Percentiles rank a stretch among this genome's conserved stretches.
phyloP scores from a whole-genome alignment of 768 basidiomycete species.

The Polyporus arcularius region DNA sequence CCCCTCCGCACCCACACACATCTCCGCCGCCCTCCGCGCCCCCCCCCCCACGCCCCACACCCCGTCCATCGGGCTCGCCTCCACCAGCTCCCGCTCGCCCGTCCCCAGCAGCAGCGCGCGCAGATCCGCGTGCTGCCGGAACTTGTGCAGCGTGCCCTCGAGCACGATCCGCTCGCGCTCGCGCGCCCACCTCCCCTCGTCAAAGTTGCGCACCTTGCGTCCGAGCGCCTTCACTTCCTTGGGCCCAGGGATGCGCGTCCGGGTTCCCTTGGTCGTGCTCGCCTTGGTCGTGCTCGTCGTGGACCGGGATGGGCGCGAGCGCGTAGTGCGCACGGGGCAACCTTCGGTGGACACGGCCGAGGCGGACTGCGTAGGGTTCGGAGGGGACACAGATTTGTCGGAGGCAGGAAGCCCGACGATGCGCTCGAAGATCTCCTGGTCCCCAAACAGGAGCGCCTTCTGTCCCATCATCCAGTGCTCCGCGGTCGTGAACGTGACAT shows the following conservation, averaged over 20 bases:
- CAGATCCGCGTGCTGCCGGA: conserved; percentile 48
- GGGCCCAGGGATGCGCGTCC: conserved; percentile 31
- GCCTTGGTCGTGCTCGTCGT: background rate
- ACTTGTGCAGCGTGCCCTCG: conserved; percentile 57
- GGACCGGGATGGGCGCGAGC: background rate
- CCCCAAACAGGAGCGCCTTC: conserved; percentile 58
- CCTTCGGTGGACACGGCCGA: conserved; percentile 17
- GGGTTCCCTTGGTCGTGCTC: background rate
- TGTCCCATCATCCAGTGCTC: conserved; percentile 75
- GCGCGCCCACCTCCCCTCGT: conserved; percentile 48
- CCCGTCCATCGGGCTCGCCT: conserved; percentile 59
- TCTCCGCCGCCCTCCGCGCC: conserved; percentile 46
- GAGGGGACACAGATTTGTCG: conserved; percentile 18
- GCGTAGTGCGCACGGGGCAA: conserved; percentile 12
- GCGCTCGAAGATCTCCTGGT: conserved; percentile 42
- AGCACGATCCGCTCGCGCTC: conserved; percentile 51
- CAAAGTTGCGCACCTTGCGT: conserved; percentile 48
- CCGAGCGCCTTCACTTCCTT: conserved; percentile 55
- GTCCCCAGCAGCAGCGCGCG: conserved; percentile 45
- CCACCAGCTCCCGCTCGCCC: conserved; percentile 49
- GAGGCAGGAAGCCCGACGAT: conserved; percentile 33
- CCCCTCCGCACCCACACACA: background rate
- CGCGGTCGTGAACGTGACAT: conserved; percentile 44
- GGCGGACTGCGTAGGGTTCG: background rate
- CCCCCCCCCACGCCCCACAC: conserved; percentile 68